Evolutionary conservation across 345 rosid genomes (phyloP).

Genomic region (Populus simonii): DNA sequence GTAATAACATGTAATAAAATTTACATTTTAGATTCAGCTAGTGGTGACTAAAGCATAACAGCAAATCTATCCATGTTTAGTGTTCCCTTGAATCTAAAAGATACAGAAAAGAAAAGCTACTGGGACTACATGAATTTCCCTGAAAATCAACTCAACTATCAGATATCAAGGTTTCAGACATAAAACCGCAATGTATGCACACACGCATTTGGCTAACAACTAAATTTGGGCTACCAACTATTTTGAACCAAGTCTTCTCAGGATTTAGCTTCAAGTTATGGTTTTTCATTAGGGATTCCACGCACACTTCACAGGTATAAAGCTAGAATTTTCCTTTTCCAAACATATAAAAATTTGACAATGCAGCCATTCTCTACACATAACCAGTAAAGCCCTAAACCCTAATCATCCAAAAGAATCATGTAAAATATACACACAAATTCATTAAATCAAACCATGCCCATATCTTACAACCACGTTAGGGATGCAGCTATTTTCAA

Average conservation of each 20-base stretch:
- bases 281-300: not conserved
- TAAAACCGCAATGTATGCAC: not conserved
- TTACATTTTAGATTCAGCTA: not conserved
- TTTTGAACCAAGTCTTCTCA: not conserved
- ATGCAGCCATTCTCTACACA: not conserved
- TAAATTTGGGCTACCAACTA: not conserved
- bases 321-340: not conserved
- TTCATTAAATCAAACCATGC: too few species aligned
- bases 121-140: not conserved
- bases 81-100: not conserved
- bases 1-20: not conserved
- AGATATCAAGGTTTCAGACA: not conserved
- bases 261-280: not conserved
- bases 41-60: not conserved
- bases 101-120: not conserved
- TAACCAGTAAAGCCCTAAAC: not conserved
- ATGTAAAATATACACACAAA: too few species aligned
- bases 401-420: too few species aligned
- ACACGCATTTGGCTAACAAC: not conserved
- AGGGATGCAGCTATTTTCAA: too few species aligned
- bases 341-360: not conserved
- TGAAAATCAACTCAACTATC: not conserved
- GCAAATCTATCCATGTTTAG: not conserved
- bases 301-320: not conserved
- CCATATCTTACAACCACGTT: too few species aligned